phyloP scores from a whole-genome alignment of 2,329 filamentous ascomycete genomes.

The Fusarium concolor region DNA sequence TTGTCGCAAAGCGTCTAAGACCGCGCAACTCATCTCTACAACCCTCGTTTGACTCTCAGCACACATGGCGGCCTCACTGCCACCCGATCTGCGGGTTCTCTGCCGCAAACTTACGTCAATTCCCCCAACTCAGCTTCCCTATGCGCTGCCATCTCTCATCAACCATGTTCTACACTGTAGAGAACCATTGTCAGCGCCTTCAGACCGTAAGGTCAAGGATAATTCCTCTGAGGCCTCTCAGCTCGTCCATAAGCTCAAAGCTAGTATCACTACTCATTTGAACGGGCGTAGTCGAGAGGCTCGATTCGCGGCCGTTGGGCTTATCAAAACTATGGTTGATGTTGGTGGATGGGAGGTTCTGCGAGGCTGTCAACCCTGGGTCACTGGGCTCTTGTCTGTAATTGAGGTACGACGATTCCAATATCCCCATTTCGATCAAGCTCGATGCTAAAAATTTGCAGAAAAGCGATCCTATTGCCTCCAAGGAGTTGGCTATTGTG shows the following conservation, averaged over 20 bases:
- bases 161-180: conserved; percentile 68
- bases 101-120: conserved; percentile 78
- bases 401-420: conserved; percentile 73
- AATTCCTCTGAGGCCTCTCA: conserved; percentile 72
- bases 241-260: conserved; percentile 85
- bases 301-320: conserved; percentile 79
- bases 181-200: conserved; percentile 70
- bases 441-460: conserved; percentile 51
- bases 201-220: conserved; percentile 70
- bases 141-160: conserved; percentile 76
- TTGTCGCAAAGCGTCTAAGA: conserved; percentile 29
- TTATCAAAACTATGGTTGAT: conserved; percentile 85
- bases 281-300: conserved; percentile 80
- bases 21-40: conserved; percentile 1
- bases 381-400: conserved; percentile 78
- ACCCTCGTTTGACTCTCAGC: not conserved
- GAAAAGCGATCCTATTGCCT: conserved; percentile 81
- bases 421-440: not conserved
- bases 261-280: conserved; percentile 79
- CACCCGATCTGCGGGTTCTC: conserved; percentile 71
- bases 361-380: conserved; percentile 78
- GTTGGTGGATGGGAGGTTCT: conserved; percentile 87
- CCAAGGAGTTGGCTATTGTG: conserved; percentile 81
- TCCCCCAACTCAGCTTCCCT: conserved; percentile 77
- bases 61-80: conserved; percentile 53